A percentile compares a stretch with the other conserved stretches of the same genome.
Conservation (phyloP, 164 flowering plant genomes). For the Aristolochia californica region DNA sequence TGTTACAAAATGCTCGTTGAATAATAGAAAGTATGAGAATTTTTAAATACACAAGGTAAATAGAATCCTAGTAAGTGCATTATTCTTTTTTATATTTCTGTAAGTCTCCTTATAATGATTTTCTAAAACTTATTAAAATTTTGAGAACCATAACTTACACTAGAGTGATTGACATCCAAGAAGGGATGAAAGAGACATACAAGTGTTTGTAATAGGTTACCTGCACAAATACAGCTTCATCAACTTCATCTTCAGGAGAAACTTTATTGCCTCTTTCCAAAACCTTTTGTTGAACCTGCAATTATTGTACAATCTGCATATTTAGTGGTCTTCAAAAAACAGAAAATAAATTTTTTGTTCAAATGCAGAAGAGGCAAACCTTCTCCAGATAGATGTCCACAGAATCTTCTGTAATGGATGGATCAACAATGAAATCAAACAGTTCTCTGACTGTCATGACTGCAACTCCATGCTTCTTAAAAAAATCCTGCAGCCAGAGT, state of each 20-base stretch:
- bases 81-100: no score
- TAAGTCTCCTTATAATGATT: no score
- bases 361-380: constrained; percentile 26
- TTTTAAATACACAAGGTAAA: no score
- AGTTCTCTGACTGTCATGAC: constrained; percentile 88
- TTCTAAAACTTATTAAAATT: no score
- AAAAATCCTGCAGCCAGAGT: constrained; percentile 64
- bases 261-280: constrained; percentile 49
- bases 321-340: background rate
- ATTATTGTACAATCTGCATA: background rate
- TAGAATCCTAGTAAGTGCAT: no score
- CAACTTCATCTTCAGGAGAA: constrained; percentile 84
- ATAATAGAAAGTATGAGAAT: no score
- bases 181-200: no score
- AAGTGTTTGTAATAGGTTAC: constrained; percentile 16
- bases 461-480: constrained; percentile 80
- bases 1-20: background rate
- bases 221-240: constrained; percentile 85
- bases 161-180: no score
- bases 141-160: no score
- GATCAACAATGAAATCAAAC: constrained; percentile 90
- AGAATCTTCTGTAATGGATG: constrained; percentile 65
- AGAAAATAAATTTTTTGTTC: background rate
- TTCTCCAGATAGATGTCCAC: constrained; percentile 79
- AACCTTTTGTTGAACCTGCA: constrained; percentile 70